phyloP scores from a whole-genome alignment of 2,329 filamentous ascomycete species.

The Monilinia polystroma region DNA sequence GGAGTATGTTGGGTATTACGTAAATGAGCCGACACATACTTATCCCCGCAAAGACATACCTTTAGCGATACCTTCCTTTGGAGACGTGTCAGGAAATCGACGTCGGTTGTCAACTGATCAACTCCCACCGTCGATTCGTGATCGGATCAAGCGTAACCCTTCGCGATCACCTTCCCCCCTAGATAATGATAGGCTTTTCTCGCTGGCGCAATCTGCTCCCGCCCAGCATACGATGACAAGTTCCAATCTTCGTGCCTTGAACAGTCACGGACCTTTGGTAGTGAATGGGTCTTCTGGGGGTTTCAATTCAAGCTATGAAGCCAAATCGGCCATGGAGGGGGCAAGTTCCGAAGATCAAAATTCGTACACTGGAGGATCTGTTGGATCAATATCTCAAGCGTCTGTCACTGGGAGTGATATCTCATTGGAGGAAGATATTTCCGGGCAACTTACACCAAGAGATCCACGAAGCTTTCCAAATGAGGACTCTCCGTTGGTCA shows the following conservation, averaged over 20 bases:
- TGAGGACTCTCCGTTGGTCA: slow-evolving; percentile 32
- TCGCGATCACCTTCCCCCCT: slow-evolving; percentile 42
- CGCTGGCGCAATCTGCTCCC: slow-evolving; percentile 34
- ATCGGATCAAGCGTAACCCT: slow-evolving; percentile 36
- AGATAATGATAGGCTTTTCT: slow-evolving; percentile 39
- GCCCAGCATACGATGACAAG: slow-evolving; percentile 35
- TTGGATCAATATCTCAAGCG: slow-evolving; percentile 36
- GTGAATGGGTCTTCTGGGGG: slow-evolving; percentile 36
- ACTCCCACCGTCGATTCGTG: slow-evolving; percentile 39
- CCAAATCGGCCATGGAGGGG: slow-evolving; percentile 32
- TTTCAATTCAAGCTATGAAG: neutral
- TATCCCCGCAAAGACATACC: slow-evolving; percentile 31
- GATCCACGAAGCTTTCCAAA: slow-evolving; percentile 28
- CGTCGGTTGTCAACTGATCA: slow-evolving; percentile 40
- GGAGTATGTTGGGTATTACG: slow-evolving; percentile 41
- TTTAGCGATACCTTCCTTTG: slow-evolving; percentile 38
- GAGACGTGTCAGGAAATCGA: slow-evolving; percentile 35
- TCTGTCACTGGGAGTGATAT: slow-evolving; percentile 34
- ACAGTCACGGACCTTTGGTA: slow-evolving; percentile 36
- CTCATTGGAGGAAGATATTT: slow-evolving; percentile 30
- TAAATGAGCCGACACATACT: slow-evolving; percentile 34
- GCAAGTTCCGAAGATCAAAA: slow-evolving; percentile 33
- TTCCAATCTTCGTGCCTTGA: slow-evolving; percentile 35
- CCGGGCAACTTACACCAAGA: slow-evolving; percentile 35
- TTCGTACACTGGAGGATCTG: slow-evolving; percentile 29